phyloP scores from a whole-genome alignment of 2,329 filamentous ascomycete genomes.

The Trichoderma harzianum region DNA sequence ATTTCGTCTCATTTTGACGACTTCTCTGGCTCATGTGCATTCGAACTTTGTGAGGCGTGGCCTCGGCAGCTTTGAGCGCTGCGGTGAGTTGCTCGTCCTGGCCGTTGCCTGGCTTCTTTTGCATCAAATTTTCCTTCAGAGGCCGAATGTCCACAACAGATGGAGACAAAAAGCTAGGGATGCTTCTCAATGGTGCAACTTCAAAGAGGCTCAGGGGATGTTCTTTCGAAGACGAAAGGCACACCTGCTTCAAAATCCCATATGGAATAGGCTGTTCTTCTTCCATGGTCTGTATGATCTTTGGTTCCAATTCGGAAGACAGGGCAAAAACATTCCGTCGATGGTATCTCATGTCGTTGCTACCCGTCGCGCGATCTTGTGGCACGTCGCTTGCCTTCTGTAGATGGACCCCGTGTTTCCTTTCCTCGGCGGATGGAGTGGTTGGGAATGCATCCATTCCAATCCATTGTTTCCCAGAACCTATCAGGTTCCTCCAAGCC shows the following conservation, averaged over 20 bases:
- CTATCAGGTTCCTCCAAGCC: not conserved
- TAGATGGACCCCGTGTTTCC: not conserved
- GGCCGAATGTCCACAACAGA: slow-evolving; percentile 7
- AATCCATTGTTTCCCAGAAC: not conserved
- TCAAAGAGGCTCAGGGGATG: slow-evolving; percentile 10
- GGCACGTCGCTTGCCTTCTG: not conserved
- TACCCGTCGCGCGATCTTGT: not conserved
- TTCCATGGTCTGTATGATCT: not conserved
- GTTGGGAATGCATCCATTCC: not conserved
- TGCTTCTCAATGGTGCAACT: not conserved
- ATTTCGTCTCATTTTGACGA: not conserved
- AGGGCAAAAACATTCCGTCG: not conserved
- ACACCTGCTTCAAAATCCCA: slow-evolving; percentile 3
- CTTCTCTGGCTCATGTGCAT: not conserved
- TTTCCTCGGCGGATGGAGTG: not conserved
- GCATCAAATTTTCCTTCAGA: not conserved
- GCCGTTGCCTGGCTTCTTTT: not conserved
- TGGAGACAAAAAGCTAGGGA: not conserved
- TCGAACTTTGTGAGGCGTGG: slow-evolving; percentile 10
- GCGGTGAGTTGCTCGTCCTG: slow-evolving; percentile 19
- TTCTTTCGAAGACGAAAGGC: not conserved
- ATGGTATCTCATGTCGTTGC: not conserved
- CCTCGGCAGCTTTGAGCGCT: slow-evolving; percentile 14
- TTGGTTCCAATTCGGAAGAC: not conserved
- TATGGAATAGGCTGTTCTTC: not conserved